Evolutionary conservation across 305 asterid genomes (phyloP).

Genomic region (Rubia balearica): DNA sequence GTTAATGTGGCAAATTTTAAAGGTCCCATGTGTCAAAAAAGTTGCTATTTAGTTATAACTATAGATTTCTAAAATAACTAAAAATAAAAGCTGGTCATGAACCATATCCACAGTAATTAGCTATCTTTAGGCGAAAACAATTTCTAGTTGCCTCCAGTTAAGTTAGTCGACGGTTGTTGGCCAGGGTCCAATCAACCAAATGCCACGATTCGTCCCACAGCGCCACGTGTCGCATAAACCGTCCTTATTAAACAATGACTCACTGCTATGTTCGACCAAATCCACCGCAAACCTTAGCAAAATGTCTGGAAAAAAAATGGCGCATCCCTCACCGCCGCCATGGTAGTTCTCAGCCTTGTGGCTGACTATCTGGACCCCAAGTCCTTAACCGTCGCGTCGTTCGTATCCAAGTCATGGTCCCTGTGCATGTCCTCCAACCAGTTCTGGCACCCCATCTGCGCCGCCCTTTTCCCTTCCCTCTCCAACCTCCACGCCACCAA

Average conservation of each 20-base stretch:
- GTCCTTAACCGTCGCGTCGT: constrained; percentile 49
- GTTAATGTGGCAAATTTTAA: no score
- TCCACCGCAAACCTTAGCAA: neutral
- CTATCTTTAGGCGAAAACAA: neutral
- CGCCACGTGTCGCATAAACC: neutral
- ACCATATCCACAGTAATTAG: neutral
- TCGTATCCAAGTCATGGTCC: constrained; percentile 67
- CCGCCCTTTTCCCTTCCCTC: constrained; percentile 52
- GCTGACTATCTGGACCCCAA: constrained; percentile 52
- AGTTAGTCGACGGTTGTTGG: neutral
- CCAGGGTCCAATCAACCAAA: neutral
- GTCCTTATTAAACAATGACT: neutral
- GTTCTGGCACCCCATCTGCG: constrained; percentile 64
- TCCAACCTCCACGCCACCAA: constrained; percentile 38
- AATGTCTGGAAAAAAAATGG: neutral
- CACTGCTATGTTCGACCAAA: neutral
- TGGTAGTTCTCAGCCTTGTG: constrained; percentile 59
- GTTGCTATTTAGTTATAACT: no score
- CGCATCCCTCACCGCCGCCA: constrained; percentile 30
- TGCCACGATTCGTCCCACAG: neutral
- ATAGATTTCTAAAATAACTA: no score
- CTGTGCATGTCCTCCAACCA: constrained; percentile 54
- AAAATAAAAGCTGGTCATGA: no score
- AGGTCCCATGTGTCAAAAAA: no score
- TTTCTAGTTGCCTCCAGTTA: neutral